Base-by-base conservation (phyloP, 163 green algal genomes). In the Smithsoniella earleae region DNA sequence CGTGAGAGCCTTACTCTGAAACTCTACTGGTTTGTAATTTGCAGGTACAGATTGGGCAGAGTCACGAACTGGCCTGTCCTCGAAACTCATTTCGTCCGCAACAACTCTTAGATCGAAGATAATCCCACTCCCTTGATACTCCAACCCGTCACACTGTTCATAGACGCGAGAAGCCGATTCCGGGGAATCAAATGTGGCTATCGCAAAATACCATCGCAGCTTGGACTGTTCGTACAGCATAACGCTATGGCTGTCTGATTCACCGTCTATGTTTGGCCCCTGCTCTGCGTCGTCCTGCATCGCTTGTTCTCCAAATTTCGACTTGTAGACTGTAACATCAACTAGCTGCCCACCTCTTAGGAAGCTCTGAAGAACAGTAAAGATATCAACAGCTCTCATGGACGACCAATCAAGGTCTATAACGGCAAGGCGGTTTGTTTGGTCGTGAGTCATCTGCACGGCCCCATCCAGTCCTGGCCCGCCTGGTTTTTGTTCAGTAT, bases 191-290 rank as follows among this genome's bases (percentile, higher is more conserved):
- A 64, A 64, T 10, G 0, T 6, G 25, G 49, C 49, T 25, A 64
- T 64, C 49, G 49, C 49, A 64, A 64, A 64, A 27, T 64, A 27
- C 49, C 49, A 64, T 6, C 49, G 49, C 49, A 64, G 49, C 49
- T 64, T 64, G 49, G 49, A 64, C 25, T 27, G 49, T 27, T 64
- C 49, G 13, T 1, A 64, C 49, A 64, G 31, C 25, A 25, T 25
- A 25, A 64, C 49, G 49, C 49, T 25, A 25, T 64, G 49, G 25
- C 49, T n/a, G n/a, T n/a, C n/a, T n/a, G n/a, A n/a, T n/a, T n/a
- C n/a, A n/a, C n/a, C n/a, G n/a, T n/a, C n/a, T n/a, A n/a, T n/a
- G n/a, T n/a, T 10, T 25, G 49, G 49, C 0, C 49, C 49, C 31
- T 64, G 49, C 49, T 64, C 49, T 27, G 31, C 33, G 25, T 64